phyloP scores from a whole-genome alignment of 208 protist genomes.

The Leishmania aethiopica region DNA sequence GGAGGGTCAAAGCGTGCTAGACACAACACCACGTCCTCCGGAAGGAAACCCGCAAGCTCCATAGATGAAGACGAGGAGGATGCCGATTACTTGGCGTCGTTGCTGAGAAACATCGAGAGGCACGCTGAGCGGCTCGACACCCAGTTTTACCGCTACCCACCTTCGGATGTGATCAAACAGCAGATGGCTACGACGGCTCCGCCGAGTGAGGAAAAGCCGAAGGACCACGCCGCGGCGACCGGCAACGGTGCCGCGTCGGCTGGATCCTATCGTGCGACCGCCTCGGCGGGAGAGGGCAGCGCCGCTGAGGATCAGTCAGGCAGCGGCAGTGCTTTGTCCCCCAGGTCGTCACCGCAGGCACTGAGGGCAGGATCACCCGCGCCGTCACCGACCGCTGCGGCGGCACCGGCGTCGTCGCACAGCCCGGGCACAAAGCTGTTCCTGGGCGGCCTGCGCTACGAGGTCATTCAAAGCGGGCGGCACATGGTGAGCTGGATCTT shows the following conservation, averaged over 20 bases:
- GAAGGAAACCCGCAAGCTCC: too few relatives aligned
- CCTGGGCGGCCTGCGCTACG: conserved; percentile 81
- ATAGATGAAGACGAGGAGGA: conserved; percentile 12
- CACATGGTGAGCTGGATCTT: conserved; percentile 79
- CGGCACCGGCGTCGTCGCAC: conserved; percentile 4
- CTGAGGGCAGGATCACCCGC: background rate
- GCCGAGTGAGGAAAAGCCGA: conserved; percentile 16
- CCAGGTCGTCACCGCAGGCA: background rate
- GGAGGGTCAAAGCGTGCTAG: background rate
- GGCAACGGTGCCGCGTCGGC: background rate
- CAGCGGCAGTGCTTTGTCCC: background rate
- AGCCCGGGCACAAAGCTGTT: conserved; percentile 73
- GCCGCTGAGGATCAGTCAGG: background rate
- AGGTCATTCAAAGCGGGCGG: conserved; percentile 79
- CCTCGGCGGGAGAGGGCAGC: background rate
- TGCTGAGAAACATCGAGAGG: conserved; percentile 33
- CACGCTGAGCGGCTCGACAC: conserved; percentile 30
- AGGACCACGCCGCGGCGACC: background rate
- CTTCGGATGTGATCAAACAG: conserved; percentile 49
- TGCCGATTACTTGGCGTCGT: conserved; percentile 20
- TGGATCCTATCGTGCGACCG: background rate
- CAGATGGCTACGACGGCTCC: conserved; percentile 14
- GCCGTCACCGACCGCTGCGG: background rate
- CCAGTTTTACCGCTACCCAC: conserved; percentile 61
- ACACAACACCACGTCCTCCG: background rate